A percentile compares a stretch with the other conserved stretches of the same genome.
These are phyloP conservation scores for Teratosphaeria pseudoeucalypti DNA, from an alignment of 2,329 filamentous ascomycete species.

Conservation along the genomic window DNA sequence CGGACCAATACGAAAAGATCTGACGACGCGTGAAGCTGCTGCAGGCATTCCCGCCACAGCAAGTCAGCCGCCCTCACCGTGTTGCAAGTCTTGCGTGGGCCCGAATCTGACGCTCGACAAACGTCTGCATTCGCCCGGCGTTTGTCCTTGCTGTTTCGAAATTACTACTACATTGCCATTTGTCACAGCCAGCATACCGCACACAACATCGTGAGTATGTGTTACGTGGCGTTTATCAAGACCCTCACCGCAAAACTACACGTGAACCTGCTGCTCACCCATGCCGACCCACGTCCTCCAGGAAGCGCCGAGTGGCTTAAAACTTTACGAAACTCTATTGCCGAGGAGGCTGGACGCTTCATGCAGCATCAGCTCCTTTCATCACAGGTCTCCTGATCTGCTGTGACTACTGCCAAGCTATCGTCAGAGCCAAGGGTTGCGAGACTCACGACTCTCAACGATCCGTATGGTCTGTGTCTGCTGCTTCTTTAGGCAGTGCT, in stretches of 20 bases:
- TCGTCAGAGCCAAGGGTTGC: neutral
- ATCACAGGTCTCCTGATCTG: neutral
- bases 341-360: neutral
- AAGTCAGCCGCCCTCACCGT: neutral
- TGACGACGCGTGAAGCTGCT: neutral
- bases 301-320: neutral
- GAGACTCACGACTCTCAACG: neutral
- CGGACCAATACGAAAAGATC: neutral
- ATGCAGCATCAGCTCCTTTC: neutral
- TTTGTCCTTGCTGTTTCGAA: neutral
- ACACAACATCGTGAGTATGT: neutral
- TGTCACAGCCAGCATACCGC: neutral
- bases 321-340: neutral
- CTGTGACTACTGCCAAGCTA: neutral
- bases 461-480: neutral
- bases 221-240: neutral
- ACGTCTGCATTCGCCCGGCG: neutral
- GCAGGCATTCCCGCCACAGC: neutral
- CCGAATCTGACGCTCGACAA: neutral
- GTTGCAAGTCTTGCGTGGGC: neutral
- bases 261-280: neutral
- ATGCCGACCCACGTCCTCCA: neutral
- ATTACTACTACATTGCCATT: neutral
- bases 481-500: neutral
- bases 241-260: neutral